Conservation (phyloP, 306 rosid species). For the Ormosia semicastrata region DNA sequence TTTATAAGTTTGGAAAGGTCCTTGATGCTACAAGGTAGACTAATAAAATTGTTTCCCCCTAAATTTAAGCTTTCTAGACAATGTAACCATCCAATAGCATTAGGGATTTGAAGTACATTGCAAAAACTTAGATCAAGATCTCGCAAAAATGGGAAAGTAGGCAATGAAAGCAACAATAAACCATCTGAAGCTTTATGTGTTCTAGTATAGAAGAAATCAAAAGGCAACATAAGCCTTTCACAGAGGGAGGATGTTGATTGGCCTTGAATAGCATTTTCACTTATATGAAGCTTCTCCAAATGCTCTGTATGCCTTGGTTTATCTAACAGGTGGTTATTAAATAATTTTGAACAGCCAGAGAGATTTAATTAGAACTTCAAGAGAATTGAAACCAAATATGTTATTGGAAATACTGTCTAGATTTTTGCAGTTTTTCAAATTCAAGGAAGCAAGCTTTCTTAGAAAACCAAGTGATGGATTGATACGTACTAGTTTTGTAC, state of each 20-base stretch:
- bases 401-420: background rate
- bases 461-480: background rate
- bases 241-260: background rate
- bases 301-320: background rate
- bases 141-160: background rate
- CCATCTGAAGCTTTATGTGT: background rate
- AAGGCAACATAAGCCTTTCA: background rate
- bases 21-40: background rate
- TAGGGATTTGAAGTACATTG: background rate
- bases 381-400: background rate
- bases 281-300: no score
- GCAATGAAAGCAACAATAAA: background rate
- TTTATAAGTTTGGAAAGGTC: background rate
- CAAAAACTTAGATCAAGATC: conserved; percentile 9
- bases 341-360: background rate
- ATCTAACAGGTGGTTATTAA: background rate
- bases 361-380: background rate
- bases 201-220: background rate
- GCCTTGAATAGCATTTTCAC: background rate
- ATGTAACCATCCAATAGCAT: background rate
- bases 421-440: background rate
- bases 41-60: background rate
- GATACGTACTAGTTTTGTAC: background rate
- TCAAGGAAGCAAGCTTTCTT: background rate
- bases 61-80: background rate